Percentiles rank a stretch among this genome's conserved stretches.
Evolutionary conservation across 768 basidiomycete species (phyloP).

Genomic region (Boletales sp.): DNA sequence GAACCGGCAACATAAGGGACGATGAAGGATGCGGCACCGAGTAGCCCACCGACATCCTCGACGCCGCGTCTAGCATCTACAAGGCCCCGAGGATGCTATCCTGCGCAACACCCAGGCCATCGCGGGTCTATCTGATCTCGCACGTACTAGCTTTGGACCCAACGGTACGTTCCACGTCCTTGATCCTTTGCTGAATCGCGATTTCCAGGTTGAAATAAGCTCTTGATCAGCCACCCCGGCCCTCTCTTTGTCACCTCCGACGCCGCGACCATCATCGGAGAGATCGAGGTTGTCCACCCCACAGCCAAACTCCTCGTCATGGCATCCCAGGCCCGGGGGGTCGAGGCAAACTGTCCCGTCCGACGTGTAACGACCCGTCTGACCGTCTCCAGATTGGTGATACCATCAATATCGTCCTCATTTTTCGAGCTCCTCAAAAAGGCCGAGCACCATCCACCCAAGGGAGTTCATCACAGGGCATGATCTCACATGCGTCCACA

Average conservation of each 20-base stretch:
- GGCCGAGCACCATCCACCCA: slow-evolving; percentile 89
- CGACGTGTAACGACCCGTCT: neutral
- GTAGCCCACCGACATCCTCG: slow-evolving; percentile 76
- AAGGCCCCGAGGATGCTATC: slow-evolving; percentile 93
- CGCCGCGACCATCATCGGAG: slow-evolving; percentile 97
- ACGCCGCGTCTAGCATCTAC: slow-evolving; percentile 50
- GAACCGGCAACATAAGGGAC: slow-evolving; percentile 94
- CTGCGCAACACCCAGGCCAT: slow-evolving; percentile 95
- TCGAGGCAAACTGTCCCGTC: too few relatives aligned
- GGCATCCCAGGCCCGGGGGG: slow-evolving; percentile 95
- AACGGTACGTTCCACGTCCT: slow-evolving; percentile 63
- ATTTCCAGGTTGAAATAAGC: slow-evolving; percentile 83
- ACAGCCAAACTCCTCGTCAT: slow-evolving; percentile 98
- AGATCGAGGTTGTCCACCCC: slow-evolving; percentile 98
- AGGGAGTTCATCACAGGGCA: slow-evolving; percentile 95
- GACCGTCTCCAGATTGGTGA: slow-evolving; percentile 79
- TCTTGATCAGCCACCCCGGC: slow-evolving; percentile 96
- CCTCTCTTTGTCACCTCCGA: slow-evolving; percentile 96
- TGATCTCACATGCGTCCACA: slow-evolving; percentile 75
- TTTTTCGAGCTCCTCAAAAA: slow-evolving; percentile 90
- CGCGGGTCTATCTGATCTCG: slow-evolving; percentile 90
- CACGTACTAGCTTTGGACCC: slow-evolving; percentile 94
- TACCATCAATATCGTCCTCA: slow-evolving; percentile 92
- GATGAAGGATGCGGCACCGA: slow-evolving; percentile 96
- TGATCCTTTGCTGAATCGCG: slow-evolving; percentile 5